These are phyloP conservation scores for Isochrysis galbana DNA, from an alignment of 78 protist species.

Conservation along the genomic window DNA sequence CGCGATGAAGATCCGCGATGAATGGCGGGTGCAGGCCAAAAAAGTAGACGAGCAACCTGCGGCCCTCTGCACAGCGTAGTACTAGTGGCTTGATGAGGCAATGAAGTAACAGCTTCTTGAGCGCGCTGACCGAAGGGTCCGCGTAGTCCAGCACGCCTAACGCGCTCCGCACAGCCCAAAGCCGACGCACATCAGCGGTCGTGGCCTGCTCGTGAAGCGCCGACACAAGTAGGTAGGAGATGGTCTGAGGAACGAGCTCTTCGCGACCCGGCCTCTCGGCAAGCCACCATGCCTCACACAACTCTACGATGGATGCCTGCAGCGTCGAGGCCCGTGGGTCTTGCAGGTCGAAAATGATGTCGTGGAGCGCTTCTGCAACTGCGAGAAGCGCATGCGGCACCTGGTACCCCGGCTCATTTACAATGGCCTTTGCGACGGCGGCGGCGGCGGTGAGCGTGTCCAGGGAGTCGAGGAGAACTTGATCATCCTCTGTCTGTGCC, in stretches of 20 bases:
- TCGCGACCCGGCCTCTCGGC: slow-evolving; percentile 27
- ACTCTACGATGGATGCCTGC: slow-evolving; percentile 29
- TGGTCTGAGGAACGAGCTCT: slow-evolving; percentile 58
- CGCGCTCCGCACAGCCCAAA: slow-evolving; percentile 36
- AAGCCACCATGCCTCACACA: slow-evolving; percentile 59
- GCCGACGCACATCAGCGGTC: slow-evolving; percentile 45
- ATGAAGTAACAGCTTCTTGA: slow-evolving; percentile 50
- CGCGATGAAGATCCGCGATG: slow-evolving; percentile 51
- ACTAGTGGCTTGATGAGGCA: slow-evolving; percentile 55
- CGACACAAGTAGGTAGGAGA: slow-evolving; percentile 51
- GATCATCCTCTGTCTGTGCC: neutral
- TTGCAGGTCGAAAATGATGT: neutral
- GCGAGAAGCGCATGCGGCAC: neutral
- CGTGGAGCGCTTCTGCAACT: neutral
- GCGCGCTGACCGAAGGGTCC: slow-evolving; percentile 2
- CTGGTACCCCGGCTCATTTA: neutral
- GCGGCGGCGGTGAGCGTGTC: neutral
- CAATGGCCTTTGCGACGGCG: neutral
- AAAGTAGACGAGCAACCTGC: slow-evolving; percentile 41
- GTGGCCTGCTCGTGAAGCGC: slow-evolving; percentile 33
- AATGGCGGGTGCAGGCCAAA: slow-evolving; percentile 21
- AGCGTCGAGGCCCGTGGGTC: neutral
- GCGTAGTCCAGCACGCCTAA: slow-evolving; percentile 44
- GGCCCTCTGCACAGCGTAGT: slow-evolving; percentile 57
- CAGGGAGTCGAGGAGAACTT: neutral